Percentiles rank a stretch among this genome's conserved stretches.
phyloP scores from a whole-genome alignment of 768 basidiomycete species.

The Podaxis sp. region DNA sequence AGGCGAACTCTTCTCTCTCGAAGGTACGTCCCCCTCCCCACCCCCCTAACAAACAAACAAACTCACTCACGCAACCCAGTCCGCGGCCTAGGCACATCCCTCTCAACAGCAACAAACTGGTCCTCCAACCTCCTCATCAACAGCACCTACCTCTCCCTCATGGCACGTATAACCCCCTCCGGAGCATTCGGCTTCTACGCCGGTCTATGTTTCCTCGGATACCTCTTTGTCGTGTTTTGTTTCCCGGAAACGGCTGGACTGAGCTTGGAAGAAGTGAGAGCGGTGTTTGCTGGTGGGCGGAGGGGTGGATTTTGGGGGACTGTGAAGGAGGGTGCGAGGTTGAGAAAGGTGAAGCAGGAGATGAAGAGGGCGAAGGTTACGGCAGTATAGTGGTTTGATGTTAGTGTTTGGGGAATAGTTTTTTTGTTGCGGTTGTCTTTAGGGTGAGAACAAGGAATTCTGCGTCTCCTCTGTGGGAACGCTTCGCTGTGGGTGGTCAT shows the following conservation, averaged over 20 bases:
- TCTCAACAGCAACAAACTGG: slow-evolving; percentile 81
- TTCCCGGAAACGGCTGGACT: slow-evolving; percentile 83
- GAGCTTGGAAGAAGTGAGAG: slow-evolving; percentile 64
- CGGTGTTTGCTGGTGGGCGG: slow-evolving; percentile 55
- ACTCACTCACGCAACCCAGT: slow-evolving; percentile 28
- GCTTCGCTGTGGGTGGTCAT: too few relatives aligned
- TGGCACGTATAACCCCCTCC: slow-evolving; percentile 69
- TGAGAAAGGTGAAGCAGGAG: slow-evolving; percentile 46
- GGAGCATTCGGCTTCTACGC: slow-evolving; percentile 81
- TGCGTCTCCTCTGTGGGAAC: too few relatives aligned
- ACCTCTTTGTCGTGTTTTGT: slow-evolving; percentile 64
- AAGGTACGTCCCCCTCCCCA: slow-evolving; percentile 28
- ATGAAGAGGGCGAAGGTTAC: slow-evolving; percentile 31
- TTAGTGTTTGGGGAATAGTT: too few relatives aligned
- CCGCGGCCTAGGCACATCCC: slow-evolving; percentile 74
- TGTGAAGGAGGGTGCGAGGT: slow-evolving; percentile 52
- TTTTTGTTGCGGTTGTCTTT: too few relatives aligned
- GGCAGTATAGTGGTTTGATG: neutral
- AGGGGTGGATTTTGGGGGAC: slow-evolving; percentile 54
- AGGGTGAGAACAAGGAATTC: too few relatives aligned
- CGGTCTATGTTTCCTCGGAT: slow-evolving; percentile 67
- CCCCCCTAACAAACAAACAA: neutral
- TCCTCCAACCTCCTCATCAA: slow-evolving; percentile 73
- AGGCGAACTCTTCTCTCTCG: slow-evolving; percentile 78
- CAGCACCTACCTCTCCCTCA: slow-evolving; percentile 78